Evolutionary conservation across 2,329 filamentous ascomycete genomes (phyloP).

Genomic region (Gliomastix tumulicola): DNA sequence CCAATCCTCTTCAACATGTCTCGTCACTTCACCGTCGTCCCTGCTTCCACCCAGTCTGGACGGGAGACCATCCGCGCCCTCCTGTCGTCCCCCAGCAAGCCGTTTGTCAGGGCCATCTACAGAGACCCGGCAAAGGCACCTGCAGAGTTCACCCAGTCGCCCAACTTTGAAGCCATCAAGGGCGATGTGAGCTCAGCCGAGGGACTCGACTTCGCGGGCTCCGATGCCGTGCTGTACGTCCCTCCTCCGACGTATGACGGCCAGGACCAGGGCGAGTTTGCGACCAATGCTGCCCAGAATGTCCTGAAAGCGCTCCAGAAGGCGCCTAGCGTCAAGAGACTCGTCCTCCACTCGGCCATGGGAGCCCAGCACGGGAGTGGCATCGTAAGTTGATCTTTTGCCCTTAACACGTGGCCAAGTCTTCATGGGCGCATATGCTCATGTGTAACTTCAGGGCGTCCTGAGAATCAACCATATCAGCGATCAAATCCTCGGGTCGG

Average conservation of each 20-base stretch:
- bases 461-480: conserved; percentile 13
- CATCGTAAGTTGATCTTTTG: conserved; percentile 21
- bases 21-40: conserved; percentile 20
- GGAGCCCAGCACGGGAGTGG: conserved; percentile 18
- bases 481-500: conserved; percentile 10
- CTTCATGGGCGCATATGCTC: too few relatives aligned
- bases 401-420: too few relatives aligned
- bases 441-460: conserved; percentile 19
- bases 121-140: conserved; percentile 18
- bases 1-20: conserved; percentile 19
- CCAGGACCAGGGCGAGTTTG: conserved; percentile 13
- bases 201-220: conserved; percentile 17
- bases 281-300: conserved; percentile 12
- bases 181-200: conserved; percentile 18
- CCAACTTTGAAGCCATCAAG: conserved; percentile 18
- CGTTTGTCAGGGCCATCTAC: conserved; percentile 19
- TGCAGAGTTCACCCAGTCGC: conserved; percentile 15
- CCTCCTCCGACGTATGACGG: conserved; percentile 20
- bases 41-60: conserved; percentile 23
- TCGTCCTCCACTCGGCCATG: conserved; percentile 19
- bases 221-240: conserved; percentile 22
- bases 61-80: conserved; percentile 18
- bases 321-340: conserved; percentile 8
- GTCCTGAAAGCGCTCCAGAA: conserved; percentile 13
- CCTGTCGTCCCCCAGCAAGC: conserved; percentile 10